Base-by-base conservation (phyloP, 1,284 basidiomycete genomes). In the Puccinia coronata region DNA sequence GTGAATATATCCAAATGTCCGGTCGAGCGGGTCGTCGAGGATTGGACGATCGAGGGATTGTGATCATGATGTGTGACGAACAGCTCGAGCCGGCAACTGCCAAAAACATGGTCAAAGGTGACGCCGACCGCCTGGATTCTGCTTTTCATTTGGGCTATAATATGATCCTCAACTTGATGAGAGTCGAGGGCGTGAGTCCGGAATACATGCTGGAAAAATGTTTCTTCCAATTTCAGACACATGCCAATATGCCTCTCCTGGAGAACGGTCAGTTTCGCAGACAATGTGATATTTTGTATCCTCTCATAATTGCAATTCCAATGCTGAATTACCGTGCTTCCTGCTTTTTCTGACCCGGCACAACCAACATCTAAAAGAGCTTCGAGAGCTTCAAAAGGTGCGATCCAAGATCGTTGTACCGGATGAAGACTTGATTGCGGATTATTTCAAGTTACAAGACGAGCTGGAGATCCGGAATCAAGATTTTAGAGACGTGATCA, bases 31-130 rank as follows among this genome's bases (percentile, higher is more conserved):
- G 97, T 84, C 92, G 97, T 86, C 92, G 97, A 88, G 97, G 97
- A 65, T 88, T 99, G 81, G 97, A 99, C 86, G 96, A 98, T 83
- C 91, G 97, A n/a, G 97, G 97, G 83, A 95, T 99, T 80, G 97
- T 99, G 83, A 98, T 99, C 85, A 95, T 99, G 95, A 99, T 99
- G 97, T 94, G 93, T 86, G 96, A 99, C 87, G 95, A 98, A 88
- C 98, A 97, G 88, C 89, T 99, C 73, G 97, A 99, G 85, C 96
- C 97, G 0, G 87, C 90, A 2, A 90, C 92, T 0, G 96, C 97
- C 67, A 99, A 98, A 88, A 90, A 90, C 79, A 99, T 99, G 97
- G 93, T 99, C 86, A 98, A 98, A 87, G 97, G 97, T 73, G 93
- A 98, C 88, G 96, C 97, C 8, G 97, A 99, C 87, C 90, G 96